These are phyloP conservation scores for Sarocladiaceae sp. DNA, from an alignment of 2,329 filamentous ascomycete genomes.

Conservation along the genomic window DNA sequence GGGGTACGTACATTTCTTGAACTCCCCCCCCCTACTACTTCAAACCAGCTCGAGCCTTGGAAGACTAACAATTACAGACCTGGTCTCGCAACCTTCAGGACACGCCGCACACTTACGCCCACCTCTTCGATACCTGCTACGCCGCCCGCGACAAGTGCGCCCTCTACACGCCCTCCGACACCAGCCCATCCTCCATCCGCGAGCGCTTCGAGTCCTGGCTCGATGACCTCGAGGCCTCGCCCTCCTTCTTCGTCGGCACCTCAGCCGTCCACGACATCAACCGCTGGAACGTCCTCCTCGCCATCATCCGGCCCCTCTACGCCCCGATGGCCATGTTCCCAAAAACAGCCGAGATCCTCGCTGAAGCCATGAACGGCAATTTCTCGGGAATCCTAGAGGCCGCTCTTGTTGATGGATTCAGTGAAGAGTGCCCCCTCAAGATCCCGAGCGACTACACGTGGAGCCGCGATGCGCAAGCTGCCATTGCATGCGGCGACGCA, in stretches of 20 bases:
- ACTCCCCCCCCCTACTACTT: background rate
- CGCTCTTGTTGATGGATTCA: background rate
- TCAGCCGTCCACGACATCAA: constrained; percentile 22
- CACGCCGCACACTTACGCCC: constrained; percentile 25
- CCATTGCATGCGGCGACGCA: constrained; percentile 31
- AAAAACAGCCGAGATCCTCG: constrained; percentile 11
- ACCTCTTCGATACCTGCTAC: constrained; percentile 31
- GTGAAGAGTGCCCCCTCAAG: constrained; percentile 15
- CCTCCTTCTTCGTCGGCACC: constrained; percentile 14
- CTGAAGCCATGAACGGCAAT: constrained; percentile 16
- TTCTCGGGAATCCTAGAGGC: constrained; percentile 7
- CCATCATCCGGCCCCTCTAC: constrained; percentile 23
- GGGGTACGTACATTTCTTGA: constrained; percentile 19
- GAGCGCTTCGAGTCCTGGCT: constrained; percentile 26
- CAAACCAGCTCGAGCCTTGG: background rate
- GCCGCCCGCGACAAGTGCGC: constrained; percentile 22
- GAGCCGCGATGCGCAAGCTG: constrained; percentile 17
- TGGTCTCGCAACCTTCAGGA: constrained; percentile 32
- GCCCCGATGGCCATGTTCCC: constrained; percentile 16
- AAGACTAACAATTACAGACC: constrained; percentile 14
- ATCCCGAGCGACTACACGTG: constrained; percentile 1
- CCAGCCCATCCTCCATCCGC: constrained; percentile 21
- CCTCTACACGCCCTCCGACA: constrained; percentile 21
- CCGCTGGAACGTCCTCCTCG: constrained; percentile 21
- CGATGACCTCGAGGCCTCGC: constrained; percentile 19